These are phyloP conservation scores for Fragilariopsis cylindrus DNA, from an alignment of 108 stramenopile genomes.

Conservation along the genomic window DNA sequence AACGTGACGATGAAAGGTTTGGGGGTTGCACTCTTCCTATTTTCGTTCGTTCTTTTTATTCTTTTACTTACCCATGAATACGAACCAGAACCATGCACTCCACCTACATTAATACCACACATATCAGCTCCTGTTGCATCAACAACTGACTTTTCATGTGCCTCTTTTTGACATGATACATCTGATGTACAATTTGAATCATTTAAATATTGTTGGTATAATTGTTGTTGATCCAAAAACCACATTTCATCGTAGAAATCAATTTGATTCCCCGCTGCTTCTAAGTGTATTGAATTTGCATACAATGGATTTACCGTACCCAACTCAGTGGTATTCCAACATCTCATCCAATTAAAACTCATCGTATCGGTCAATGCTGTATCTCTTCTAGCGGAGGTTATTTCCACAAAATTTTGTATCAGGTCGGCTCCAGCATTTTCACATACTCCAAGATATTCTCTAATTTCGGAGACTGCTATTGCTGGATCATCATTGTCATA, in stretches of 20 bases:
- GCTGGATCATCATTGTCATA: too few relatives aligned
- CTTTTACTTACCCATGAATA: slow-evolving; percentile 4
- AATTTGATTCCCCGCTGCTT: slow-evolving; percentile 18
- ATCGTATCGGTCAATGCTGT: neutral
- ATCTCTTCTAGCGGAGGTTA: neutral
- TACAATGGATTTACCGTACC: neutral
- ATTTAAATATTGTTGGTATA: slow-evolving; percentile 21
- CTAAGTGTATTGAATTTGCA: slow-evolving; percentile 3
- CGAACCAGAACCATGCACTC: slow-evolving; percentile 55
- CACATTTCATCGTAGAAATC: slow-evolving; percentile 23
- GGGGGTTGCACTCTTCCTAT: too few relatives aligned
- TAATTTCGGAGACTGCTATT: neutral
- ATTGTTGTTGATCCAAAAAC: slow-evolving; percentile 7
- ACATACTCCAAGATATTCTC: neutral
- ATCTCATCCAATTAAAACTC: slow-evolving; percentile 56
- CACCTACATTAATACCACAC: slow-evolving; percentile 33
- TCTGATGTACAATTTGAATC: neutral
- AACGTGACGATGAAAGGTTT: too few relatives aligned
- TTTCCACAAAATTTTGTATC: neutral
- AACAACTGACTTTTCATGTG: slow-evolving; percentile 10
- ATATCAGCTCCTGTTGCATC: slow-evolving; percentile 41
- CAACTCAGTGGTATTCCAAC: slow-evolving; percentile 7
- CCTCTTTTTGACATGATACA: neutral
- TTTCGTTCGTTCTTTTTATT: too few relatives aligned
- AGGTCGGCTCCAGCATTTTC: neutral